These are phyloP conservation scores for Aspergillus melleus DNA, from an alignment of 2,329 filamentous ascomycete species.

Conservation along the genomic window DNA sequence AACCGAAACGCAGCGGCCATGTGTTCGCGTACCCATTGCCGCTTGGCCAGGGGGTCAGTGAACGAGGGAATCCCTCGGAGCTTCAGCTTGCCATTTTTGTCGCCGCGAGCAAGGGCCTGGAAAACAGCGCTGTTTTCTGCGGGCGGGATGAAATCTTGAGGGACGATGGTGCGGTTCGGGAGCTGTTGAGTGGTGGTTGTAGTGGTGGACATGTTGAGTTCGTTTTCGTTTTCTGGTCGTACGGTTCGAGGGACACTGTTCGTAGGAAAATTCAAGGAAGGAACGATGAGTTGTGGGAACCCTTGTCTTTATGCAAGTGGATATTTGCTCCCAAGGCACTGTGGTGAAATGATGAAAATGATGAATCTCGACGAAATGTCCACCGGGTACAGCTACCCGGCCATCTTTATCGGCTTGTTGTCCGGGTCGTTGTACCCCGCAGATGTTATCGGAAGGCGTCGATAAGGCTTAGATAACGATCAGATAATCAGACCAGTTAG, in stretches of 20 bases:
- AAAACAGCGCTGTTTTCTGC: conserved; percentile 31
- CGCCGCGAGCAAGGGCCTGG: conserved; percentile 38
- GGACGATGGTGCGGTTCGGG: conserved; percentile 11
- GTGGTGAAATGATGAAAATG: no score
- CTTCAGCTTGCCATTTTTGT: conserved; percentile 37
- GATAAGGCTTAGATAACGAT: not conserved
- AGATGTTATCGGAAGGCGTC: not conserved
- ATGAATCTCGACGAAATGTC: no score
- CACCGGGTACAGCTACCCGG: no score
- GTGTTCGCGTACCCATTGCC: conserved; percentile 55
- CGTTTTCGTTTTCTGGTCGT: not conserved
- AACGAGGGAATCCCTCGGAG: conserved; percentile 42
- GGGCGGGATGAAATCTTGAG: conserved; percentile 16
- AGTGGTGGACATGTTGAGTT: conserved; percentile 11
- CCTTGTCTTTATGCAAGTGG: no score
- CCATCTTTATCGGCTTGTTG: no score
- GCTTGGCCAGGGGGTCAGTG: conserved; percentile 44
- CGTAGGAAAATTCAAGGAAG: no score
- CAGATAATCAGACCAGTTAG: no score
- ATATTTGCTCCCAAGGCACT: no score
- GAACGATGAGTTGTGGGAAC: no score
- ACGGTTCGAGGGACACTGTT: no score
- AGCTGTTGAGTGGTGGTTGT: conserved; percentile 12
- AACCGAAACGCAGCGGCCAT: conserved; percentile 45
- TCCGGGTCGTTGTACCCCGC: no score